Evolutionary conservation across 345 rosid species (phyloP).

Genomic region (Hirschfeldia incana): DNA sequence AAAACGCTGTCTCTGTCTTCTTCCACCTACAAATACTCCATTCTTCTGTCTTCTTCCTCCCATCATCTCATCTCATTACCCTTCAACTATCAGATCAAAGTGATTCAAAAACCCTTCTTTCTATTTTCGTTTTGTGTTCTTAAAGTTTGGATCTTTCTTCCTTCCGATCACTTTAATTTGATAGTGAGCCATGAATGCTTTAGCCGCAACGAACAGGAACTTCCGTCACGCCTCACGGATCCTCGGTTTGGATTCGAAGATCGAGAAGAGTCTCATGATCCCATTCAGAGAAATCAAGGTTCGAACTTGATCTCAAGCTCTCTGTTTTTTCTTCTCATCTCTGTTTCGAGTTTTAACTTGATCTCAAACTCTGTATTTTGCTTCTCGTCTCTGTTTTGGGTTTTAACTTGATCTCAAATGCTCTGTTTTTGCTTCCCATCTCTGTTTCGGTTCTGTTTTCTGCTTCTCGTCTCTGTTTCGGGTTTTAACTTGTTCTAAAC

Average conservation of each 20-base stretch:
- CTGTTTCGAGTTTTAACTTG: slow-evolving; percentile 56
- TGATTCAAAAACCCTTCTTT: neutral
- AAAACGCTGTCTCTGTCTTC: slow-evolving; percentile 22
- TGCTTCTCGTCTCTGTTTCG: neutral
- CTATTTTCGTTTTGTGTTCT: slow-evolving; percentile 2
- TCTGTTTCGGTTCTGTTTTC: neutral
- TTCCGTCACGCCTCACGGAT: slow-evolving; percentile 85
- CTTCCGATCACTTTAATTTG: slow-evolving; percentile 1
- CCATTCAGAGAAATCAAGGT: slow-evolving; percentile 98
- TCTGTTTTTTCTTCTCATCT: neutral
- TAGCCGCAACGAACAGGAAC: slow-evolving; percentile 91
- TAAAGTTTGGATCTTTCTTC: slow-evolving; percentile 12
- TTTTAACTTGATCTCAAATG: neutral
- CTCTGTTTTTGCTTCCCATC: neutral
- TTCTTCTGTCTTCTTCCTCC: slow-evolving; percentile 1
- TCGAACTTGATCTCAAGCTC: neutral
- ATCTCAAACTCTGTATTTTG: neutral
- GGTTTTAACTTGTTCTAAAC: slow-evolving; percentile 35
- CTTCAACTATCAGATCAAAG: neutral
- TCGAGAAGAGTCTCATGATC: slow-evolving; percentile 83
- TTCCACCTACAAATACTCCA: slow-evolving; percentile 29
- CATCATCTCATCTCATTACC: neutral
- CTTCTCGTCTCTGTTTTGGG: neutral
- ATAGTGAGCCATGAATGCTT: slow-evolving; percentile 67
- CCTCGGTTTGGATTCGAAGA: slow-evolving; percentile 89